Conservation (phyloP, 148 eudicot genomes). For the Polygonum maritimum region DNA sequence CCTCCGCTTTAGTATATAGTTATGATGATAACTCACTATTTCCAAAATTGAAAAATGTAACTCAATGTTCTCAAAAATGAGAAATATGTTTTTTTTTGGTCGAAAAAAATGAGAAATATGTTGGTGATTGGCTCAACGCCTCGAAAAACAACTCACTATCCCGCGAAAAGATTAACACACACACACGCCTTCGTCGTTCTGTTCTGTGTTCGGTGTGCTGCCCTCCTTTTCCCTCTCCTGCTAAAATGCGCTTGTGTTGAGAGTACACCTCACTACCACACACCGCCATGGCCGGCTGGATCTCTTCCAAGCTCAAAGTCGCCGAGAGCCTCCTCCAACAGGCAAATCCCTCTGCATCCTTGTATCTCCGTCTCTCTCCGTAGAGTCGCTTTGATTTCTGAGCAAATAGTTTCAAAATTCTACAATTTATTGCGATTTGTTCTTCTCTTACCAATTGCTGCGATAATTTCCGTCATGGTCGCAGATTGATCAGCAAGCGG, state of each 20-base stretch:
- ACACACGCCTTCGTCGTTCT: not conserved
- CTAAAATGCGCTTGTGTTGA: conserved; percentile 13
- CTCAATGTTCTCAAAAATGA: no score
- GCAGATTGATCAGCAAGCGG: conserved; percentile 98
- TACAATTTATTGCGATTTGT: not conserved
- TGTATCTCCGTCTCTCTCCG: conserved; percentile 1
- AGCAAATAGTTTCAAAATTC: not conserved
- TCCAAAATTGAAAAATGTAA: no score
- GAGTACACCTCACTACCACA: not conserved
- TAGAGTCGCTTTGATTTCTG: conserved; percentile 2
- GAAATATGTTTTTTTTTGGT: no score
- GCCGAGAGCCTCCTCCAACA: conserved; percentile 91
- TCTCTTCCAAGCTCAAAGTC: conserved; percentile 92
- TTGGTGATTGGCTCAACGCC: no score
- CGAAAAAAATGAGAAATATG: no score
- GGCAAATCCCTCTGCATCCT: conserved; percentile 20
- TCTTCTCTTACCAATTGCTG: not conserved
- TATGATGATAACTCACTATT: no score
- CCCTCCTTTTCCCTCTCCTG: not conserved
- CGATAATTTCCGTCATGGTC: conserved; percentile 1
- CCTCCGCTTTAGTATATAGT: no score
- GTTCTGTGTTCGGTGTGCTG: no score
- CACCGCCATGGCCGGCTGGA: conserved; percentile 62
- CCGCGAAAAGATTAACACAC: no score
- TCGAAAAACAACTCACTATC: no score